Base-by-base conservation (phyloP, 345 rosid genomes). In the Lumnitzera racemosa region DNA sequence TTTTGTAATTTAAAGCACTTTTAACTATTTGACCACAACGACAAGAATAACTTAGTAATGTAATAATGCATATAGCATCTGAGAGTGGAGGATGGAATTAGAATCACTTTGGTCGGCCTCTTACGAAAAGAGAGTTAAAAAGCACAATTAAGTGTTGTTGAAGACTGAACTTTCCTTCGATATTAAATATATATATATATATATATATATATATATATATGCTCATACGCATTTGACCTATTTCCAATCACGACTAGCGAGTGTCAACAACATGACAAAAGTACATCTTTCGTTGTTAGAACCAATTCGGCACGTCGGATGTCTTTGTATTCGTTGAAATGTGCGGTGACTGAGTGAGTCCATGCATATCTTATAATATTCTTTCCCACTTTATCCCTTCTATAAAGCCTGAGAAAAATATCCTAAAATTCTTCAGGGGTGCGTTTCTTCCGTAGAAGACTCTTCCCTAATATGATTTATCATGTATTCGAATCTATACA, bases 51-150 rank as follows among this genome's bases (percentile, higher is more conserved):
- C 43, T 36, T 36, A 7, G 11, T 4, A 27, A 2, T 27, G 31
- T 36, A 4, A 36, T 5, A 36, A 36, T 36, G 43, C 7, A 36
- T 5, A 36, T 36, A 55, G 67, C 67, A 63, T 63, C 67, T 63
- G 51, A 41, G 15, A 63, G 70, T 67, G 70, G 70, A 53, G 70
- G 58, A 59, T 59, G 70, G 70, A 67, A 67, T 67, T 59, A 47
- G 70, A 67, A 67, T 67, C 70, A 24, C 70, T 67, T 67, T 54
- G 70, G 65, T 67, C 65, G 65, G 70, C 70, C 70, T 67, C 70
- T 67, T 46, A 59, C 41, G 49, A 67, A 66, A 53, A 67, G 64
- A 47, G 12, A 49, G 31, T 29, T 47, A 49, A 14, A 51, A 16
- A 10, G 47, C 24, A 20, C 27, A 23, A 31, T 31, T n/a, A 49